Evolutionary conservation across 1,284 basidiomycete species (phyloP), one percentile per base, ranked within the genome.

Genomic region (Ceratobasidium papillatum): DNA sequence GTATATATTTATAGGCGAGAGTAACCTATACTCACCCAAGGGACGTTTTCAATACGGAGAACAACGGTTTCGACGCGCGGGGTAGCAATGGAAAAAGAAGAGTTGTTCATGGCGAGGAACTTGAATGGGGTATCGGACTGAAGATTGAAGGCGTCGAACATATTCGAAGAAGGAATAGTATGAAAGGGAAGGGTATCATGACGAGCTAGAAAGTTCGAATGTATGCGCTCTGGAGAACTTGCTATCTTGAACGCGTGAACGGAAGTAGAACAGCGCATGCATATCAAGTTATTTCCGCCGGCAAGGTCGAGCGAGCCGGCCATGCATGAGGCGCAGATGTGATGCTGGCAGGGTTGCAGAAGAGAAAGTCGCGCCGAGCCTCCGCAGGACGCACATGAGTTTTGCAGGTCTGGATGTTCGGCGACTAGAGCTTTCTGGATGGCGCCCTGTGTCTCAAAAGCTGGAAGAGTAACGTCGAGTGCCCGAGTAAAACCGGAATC

Each of bases 281-380:
- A 94, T 75, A 89, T 87, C 88, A 94, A 92, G 77, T 91, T 90
- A 80, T 93, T 94, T 81, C 94, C 92, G 8, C 92, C 92, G 27
- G 93, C 92, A 73, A 94, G 93, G 78, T 94, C 94, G 71, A 94
- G 84, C 3, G 91, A 90, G 69, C 91, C 92, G 0, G 93, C 94
- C 73, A 94, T 84, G 79, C 93, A 94, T 4, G 86, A 86, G 1
- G 91, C 91, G 80, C 92, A 94, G 2, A 94, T 83, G 1, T 90
- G 86, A 79, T 94, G 92, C 9, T 82, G 80, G 81, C 92, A 94
- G 0, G 92, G 92, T 30, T 87, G 84, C 22, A 94, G 85, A 76
- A 91, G 83, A 0, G 91, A 91, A 45, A 92, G 84, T 25, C 71
- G 58, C 34, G 63, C 71, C 34, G 1, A 22, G n/a, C 71, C 47